Percentiles rank a stretch among this genome's conserved stretches.
Evolutionary conservation across 768 basidiomycete species (phyloP).

Genomic region (Chiua virens): DNA sequence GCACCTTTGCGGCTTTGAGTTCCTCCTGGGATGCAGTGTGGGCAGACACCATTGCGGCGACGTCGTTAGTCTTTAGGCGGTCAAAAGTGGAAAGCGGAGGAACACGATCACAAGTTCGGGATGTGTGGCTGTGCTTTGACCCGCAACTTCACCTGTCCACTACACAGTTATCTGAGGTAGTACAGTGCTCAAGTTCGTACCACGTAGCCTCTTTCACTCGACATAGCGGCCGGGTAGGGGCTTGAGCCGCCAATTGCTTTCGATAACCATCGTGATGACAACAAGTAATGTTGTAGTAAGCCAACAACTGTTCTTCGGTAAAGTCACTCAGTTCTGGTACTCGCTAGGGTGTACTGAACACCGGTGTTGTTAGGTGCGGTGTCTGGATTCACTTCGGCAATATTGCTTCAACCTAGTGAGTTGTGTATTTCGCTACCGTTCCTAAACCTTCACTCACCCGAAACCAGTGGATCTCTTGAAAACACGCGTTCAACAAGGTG

Average conservation of each 20-base stretch:
- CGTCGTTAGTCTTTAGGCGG: background rate
- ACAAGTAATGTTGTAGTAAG: conserved; percentile 17
- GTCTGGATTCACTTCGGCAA: conserved; percentile 75
- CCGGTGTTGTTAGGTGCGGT: conserved; percentile 53
- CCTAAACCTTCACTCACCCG: background rate
- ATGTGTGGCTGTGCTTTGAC: conserved; percentile 20
- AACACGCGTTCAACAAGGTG: conserved; percentile 87
- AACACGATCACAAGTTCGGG: background rate
- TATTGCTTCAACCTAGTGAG: conserved; percentile 77
- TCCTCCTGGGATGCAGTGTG: conserved; percentile 83
- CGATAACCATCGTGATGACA: no score
- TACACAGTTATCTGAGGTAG: no score
- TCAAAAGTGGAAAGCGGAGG: background rate
- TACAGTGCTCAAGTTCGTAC: no score
- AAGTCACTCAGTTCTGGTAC: background rate
- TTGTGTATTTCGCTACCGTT: background rate
- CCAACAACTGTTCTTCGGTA: conserved; percentile 33
- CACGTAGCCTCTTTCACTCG: no score
- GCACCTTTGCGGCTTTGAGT: conserved; percentile 72
- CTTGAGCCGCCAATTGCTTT: no score
- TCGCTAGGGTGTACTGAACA: background rate
- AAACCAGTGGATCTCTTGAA: conserved; percentile 81
- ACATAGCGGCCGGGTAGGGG: no score
- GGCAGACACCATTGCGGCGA: conserved; percentile 58
- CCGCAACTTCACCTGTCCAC: no score